Percentiles rank a stretch among this genome's conserved stretches.
These are phyloP conservation scores for Metarhizium sp. DNA, from an alignment of 2,329 filamentous ascomycete species.

Conservation along the genomic window DNA sequence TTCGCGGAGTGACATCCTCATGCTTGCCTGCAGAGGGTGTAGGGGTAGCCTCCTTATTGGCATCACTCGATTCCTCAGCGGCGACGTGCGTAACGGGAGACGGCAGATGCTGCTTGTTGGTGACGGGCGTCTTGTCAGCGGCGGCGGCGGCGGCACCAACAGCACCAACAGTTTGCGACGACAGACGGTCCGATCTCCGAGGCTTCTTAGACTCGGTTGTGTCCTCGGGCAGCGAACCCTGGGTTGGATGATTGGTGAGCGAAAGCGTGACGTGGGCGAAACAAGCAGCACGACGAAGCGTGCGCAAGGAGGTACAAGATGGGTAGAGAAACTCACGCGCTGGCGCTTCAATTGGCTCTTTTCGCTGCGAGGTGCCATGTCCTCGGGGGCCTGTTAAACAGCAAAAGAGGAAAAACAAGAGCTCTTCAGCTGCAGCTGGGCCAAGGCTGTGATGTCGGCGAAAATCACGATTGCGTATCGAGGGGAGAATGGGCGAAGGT, in stretches of 20 bases:
- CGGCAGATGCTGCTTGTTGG: slow-evolving; percentile 61
- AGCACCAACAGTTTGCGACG: slow-evolving; percentile 13
- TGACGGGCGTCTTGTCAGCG: slow-evolving; percentile 47
- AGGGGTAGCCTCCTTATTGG: slow-evolving; percentile 56
- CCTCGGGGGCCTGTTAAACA: slow-evolving; percentile 9
- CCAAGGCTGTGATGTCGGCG: neutral
- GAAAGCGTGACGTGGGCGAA: slow-evolving; percentile 4
- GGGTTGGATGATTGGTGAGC: slow-evolving; percentile 14
- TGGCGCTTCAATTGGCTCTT: slow-evolving; percentile 80
- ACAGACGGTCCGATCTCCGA: slow-evolving; percentile 66
- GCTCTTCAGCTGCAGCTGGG: slow-evolving; percentile 6
- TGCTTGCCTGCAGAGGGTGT: slow-evolving; percentile 56
- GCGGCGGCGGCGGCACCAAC: slow-evolving; percentile 25
- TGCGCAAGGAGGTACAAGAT: slow-evolving; percentile 13
- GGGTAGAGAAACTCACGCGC: slow-evolving; percentile 45
- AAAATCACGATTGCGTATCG: neutral
- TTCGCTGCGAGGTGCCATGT: slow-evolving; percentile 54
- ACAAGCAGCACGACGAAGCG: slow-evolving; percentile 2
- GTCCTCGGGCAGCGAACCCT: slow-evolving; percentile 59
- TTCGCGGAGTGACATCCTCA: slow-evolving; percentile 44
- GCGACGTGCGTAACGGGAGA: slow-evolving; percentile 64
- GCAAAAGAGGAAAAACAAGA: neutral
- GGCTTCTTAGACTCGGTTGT: slow-evolving; percentile 70
- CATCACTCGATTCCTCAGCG: slow-evolving; percentile 49
- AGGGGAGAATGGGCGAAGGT: neutral